Percentiles rank a stretch among this genome's conserved stretches.
Evolutionary conservation across 2,329 filamentous ascomycete genomes (phyloP).

Genomic region (Cercospora zeina): DNA sequence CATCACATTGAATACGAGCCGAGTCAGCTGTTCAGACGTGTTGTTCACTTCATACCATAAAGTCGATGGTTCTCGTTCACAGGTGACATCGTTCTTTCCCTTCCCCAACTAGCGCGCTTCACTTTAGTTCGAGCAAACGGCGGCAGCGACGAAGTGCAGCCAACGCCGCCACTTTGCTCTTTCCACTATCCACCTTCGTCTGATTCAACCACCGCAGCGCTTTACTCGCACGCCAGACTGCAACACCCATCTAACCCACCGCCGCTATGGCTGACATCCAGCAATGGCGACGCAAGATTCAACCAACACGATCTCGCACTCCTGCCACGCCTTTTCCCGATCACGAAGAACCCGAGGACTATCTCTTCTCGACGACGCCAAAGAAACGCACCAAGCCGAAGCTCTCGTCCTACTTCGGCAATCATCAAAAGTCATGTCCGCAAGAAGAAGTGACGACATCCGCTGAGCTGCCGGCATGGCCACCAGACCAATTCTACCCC

Average conservation of each 20-base stretch:
- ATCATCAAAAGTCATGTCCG: slow-evolving; percentile 21
- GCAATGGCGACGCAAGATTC: slow-evolving; percentile 42
- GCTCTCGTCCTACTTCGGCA: slow-evolving; percentile 43
- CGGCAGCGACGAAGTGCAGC: neutral
- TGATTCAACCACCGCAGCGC: neutral
- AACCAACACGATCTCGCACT: slow-evolving; percentile 37
- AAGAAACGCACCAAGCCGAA: slow-evolving; percentile 44
- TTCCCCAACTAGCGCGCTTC: slow-evolving; percentile 1
- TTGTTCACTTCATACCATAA: neutral
- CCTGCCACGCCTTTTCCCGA: slow-evolving; percentile 32
- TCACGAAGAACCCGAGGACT: slow-evolving; percentile 37
- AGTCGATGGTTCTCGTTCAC: neutral
- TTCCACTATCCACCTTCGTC: neutral
- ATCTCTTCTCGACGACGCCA: slow-evolving; percentile 35
- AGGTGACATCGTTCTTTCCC: slow-evolving; percentile 6
- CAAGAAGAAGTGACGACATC: slow-evolving; percentile 19
- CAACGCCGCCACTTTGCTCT: neutral
- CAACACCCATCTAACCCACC: neutral
- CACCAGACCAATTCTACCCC: slow-evolving; percentile 33
- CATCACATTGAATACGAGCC: neutral
- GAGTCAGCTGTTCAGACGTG: neutral
- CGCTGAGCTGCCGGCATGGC: slow-evolving; percentile 34
- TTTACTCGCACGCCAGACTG: neutral
- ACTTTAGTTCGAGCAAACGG: neutral
- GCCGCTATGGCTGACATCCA: slow-evolving; percentile 40